Percentiles rank a stretch among this genome's conserved stretches.
Conservation (phyloP, 1,284 basidiomycete genomes). For the Vanrija sp. region DNA sequence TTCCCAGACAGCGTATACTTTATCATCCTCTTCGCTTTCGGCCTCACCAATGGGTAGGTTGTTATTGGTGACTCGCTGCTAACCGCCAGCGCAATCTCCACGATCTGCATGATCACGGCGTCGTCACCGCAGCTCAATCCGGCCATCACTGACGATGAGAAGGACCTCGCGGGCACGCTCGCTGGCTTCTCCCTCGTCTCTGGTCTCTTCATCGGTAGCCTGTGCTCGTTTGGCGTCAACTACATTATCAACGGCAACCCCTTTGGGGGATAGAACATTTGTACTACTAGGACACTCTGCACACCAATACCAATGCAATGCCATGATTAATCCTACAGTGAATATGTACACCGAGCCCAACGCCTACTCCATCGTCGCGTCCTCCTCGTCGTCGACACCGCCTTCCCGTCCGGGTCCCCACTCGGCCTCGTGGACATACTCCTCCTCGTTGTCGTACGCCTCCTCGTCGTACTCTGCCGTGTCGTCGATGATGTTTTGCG, state of each 20-base stretch:
- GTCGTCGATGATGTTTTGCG: constrained; percentile 25
- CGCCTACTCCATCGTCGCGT: constrained; percentile 17
- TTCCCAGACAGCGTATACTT: constrained; percentile 72
- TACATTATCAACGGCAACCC: constrained; percentile 20
- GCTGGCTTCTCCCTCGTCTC: constrained; percentile 72
- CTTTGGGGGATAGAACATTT: constrained; percentile 22
- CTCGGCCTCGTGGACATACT: constrained; percentile 45
- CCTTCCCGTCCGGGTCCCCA: constrained; percentile 41
- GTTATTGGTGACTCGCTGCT: constrained; percentile 47
- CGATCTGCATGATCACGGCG: constrained; percentile 46
- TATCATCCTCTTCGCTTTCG: constrained; percentile 66
- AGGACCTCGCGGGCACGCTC: constrained; percentile 76
- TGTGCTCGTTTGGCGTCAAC: constrained; percentile 69
- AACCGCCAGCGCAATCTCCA: constrained; percentile 35
- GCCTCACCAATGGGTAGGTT: constrained; percentile 69
- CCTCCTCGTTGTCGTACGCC: constrained; percentile 33
- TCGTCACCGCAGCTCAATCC: constrained; percentile 45
- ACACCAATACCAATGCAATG: not conserved
- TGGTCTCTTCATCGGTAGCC: constrained; percentile 69
- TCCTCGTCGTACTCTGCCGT: constrained; percentile 34
- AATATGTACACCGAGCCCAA: not conserved
- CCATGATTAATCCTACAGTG: constrained; percentile 7
- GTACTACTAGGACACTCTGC: constrained; percentile 8
- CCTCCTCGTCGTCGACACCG: constrained; percentile 38
- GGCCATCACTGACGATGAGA: constrained; percentile 56